These are phyloP conservation scores for Orobanche coerulescens DNA, from an alignment of 257 asterid species.

Conservation along the genomic window DNA sequence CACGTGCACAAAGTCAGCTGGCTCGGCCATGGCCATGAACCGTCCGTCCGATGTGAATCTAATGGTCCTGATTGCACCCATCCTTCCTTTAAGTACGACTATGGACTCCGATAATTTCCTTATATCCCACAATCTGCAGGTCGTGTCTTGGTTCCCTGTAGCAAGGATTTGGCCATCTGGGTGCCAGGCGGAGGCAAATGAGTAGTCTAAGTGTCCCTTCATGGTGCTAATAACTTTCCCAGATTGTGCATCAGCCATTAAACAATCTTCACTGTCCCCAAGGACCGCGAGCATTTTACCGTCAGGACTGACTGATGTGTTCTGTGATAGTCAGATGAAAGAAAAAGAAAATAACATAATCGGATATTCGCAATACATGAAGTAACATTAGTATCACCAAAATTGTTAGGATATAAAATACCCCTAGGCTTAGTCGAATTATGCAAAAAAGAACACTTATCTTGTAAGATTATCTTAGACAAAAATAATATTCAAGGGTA, in stretches of 20 bases:
- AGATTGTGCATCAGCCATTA: conserved; percentile 43
- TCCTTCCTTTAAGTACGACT: conserved; percentile 50
- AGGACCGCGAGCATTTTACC: conserved; percentile 58
- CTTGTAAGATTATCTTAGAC: not conserved
- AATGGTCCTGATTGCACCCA: conserved; percentile 65
- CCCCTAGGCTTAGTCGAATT: not conserved
- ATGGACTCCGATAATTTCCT: conserved; percentile 54
- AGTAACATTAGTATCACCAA: too few relatives aligned
- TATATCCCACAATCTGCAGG: conserved; percentile 73
- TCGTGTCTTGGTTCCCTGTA: conserved; percentile 78
- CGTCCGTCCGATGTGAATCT: conserved; percentile 66
- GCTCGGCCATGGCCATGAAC: conserved; percentile 82
- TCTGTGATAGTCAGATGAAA: conserved; percentile 30
- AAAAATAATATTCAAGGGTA: not conserved
- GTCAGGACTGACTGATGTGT: conserved; percentile 59
- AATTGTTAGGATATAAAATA: too few relatives aligned
- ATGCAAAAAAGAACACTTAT: not conserved
- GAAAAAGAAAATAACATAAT: not conserved
- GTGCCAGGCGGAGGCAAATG: conserved; percentile 80
- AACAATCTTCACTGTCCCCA: conserved; percentile 57
- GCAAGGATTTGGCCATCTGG: conserved; percentile 61
- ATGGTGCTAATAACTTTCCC: conserved; percentile 49
- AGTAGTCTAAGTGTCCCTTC: conserved; percentile 64
- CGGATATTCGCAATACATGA: not conserved
- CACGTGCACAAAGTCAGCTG: conserved; percentile 79